Percentiles rank a stretch among this genome's conserved stretches.
phyloP scores from a whole-genome alignment of 495 filamentous ascomycete species.

The Aspergillus conjunctus region DNA sequence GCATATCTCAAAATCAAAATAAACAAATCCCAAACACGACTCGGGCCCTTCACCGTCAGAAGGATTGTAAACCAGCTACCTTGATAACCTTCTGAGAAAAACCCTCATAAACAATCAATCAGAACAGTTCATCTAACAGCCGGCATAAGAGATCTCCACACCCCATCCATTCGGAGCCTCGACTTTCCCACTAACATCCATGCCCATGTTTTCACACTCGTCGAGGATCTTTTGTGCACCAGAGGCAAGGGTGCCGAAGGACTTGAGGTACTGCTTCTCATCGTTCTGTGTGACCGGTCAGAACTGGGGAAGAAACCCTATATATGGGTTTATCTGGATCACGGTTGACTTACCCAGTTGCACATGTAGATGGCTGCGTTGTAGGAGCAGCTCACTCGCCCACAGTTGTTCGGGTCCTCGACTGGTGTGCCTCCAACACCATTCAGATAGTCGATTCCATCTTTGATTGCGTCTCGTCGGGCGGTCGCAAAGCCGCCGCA shows the following conservation, averaged over 20 bases:
- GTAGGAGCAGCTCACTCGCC: slow-evolving; percentile 3
- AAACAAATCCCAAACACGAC: no score
- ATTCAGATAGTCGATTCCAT: slow-evolving; percentile 2
- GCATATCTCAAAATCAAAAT: no score
- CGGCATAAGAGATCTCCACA: background rate
- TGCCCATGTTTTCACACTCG: background rate
- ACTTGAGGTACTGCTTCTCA: background rate
- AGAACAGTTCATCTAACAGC: background rate
- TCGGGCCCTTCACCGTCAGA: no score
- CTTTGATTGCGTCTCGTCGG: background rate
- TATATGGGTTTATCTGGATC: background rate
- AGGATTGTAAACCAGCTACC: no score
- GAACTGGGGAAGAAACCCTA: background rate
- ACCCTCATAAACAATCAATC: no score
- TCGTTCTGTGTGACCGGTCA: background rate
- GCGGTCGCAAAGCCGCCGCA: background rate
- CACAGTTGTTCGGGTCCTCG: background rate
- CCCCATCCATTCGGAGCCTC: background rate
- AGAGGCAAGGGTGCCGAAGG: background rate
- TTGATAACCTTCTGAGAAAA: no score
- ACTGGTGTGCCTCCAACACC: background rate
- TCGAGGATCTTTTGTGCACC: background rate
- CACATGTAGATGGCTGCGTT: background rate
- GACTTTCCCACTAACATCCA: background rate
- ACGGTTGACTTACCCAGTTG: background rate